Conservation (phyloP, 306 rosid species). For the Lathyrus sativus region DNA sequence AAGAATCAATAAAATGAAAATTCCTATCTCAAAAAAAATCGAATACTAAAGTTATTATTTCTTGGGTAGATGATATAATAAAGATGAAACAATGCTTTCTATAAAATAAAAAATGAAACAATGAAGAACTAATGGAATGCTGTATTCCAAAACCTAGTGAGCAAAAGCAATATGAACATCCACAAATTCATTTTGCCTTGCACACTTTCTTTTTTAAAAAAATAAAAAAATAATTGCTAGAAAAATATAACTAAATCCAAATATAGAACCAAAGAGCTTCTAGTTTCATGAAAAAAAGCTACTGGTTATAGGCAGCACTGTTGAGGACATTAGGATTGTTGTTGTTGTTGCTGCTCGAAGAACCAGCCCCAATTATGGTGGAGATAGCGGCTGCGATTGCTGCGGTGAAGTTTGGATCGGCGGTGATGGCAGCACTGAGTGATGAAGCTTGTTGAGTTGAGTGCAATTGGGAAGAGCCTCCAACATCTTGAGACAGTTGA, state of each 20-base stretch:
- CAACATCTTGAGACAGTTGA: conserved; percentile 68
- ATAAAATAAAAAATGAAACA: conserved; percentile 17
- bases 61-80: not conserved
- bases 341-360: conserved; percentile 36
- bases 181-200: conserved; percentile 43
- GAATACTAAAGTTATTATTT: conserved; percentile 41
- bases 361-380: conserved; percentile 72
- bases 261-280: not conserved
- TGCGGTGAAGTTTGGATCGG: conserved; percentile 85
- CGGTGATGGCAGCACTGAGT: conserved; percentile 69
- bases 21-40: not conserved
- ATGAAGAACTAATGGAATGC: conserved; percentile 43
- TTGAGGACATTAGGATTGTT: conserved; percentile 30
- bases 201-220: conserved; percentile 28
- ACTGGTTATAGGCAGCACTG: conserved; percentile 41
- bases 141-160: conserved; percentile 3
- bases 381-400: conserved; percentile 92
- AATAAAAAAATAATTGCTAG: not conserved
- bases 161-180: conserved; percentile 57
- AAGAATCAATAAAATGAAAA: not conserved
- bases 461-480: conserved; percentile 25
- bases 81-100: too few relatives aligned
- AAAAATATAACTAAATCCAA: not conserved
- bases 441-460: conserved; percentile 28
- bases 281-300: conserved; percentile 60